These are phyloP conservation scores for Emericellopsis atlantica DNA, from an alignment of 2,329 filamentous ascomycete species.

Conservation along the genomic window DNA sequence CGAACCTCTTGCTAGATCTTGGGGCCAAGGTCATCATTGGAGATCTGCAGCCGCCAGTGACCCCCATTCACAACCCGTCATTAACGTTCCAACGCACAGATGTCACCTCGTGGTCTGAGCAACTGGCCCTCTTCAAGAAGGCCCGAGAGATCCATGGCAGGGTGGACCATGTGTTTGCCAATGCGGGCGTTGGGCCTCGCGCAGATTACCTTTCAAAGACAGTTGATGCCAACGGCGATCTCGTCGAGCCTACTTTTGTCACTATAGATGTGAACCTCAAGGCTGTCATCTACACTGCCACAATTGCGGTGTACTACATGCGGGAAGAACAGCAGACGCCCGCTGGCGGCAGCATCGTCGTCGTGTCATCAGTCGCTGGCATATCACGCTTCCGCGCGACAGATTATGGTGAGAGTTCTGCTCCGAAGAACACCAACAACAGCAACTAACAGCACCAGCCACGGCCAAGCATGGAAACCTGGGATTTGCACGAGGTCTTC, in stretches of 20 bases:
- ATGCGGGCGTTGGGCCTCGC: constrained; percentile 39
- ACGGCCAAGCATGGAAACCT: constrained; percentile 42
- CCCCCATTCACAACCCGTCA: constrained; percentile 5
- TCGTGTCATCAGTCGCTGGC: constrained; percentile 36
- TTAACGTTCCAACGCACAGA: constrained; percentile 31
- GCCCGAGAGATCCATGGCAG: constrained; percentile 53
- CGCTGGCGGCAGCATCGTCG: constrained; percentile 37
- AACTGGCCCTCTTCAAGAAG: constrained; percentile 36
- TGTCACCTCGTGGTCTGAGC: constrained; percentile 35
- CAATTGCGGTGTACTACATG: constrained; percentile 35
- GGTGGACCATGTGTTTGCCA: constrained; percentile 65
- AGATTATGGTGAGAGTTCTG: constrained; percentile 27
- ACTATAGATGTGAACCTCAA: constrained; percentile 37
- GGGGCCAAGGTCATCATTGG: constrained; percentile 42
- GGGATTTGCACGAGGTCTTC: constrained; percentile 36
- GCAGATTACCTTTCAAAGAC: constrained; percentile 31
- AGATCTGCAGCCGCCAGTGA: constrained; percentile 32
- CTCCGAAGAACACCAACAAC: background rate
- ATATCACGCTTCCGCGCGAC: constrained; percentile 34
- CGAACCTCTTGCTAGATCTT: constrained; percentile 32
- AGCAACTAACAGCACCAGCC: constrained; percentile 9
- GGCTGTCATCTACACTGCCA: constrained; percentile 34
- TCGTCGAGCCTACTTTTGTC: constrained; percentile 26
- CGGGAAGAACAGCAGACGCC: constrained; percentile 22
- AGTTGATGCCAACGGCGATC: constrained; percentile 35